phyloP scores from a whole-genome alignment of 1,139 yeast genomes.

The Candida sp. region DNA sequence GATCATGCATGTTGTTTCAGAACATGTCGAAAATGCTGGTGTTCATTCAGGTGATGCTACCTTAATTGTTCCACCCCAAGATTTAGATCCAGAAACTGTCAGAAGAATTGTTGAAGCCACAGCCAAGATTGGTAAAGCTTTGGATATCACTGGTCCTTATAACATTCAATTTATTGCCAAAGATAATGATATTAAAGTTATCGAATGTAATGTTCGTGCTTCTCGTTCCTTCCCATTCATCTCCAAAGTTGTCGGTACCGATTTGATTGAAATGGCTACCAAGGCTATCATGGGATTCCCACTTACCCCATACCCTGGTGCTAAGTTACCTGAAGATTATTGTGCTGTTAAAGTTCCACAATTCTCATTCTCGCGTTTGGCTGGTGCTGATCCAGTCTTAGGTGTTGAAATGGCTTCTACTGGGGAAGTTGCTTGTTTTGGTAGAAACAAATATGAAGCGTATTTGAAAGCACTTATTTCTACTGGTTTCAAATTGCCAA shows the following conservation, averaged over 20 bases:
- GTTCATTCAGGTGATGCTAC: conserved; percentile 98
- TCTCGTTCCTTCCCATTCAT: conserved; percentile 99
- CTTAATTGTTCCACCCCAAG: conserved; percentile 95
- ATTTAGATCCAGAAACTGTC: conserved; percentile 88
- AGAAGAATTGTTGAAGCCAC: conserved; percentile 91
- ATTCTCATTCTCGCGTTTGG: conserved; percentile 94
- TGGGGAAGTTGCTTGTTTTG: conserved; percentile 99
- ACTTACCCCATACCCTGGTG: conserved; percentile 83
- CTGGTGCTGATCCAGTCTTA: conserved; percentile 98
- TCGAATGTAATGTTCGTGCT: conserved; percentile 98
- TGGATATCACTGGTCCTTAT: conserved; percentile 97
- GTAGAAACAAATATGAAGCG: conserved; percentile 95
- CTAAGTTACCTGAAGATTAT: conserved; percentile 85
- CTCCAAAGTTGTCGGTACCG: conserved; percentile 96
- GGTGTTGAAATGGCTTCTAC: conserved; percentile 99
- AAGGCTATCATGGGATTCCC: conserved; percentile 93
- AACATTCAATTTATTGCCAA: conserved; percentile 95
- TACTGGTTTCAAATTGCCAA: conserved; percentile 93
- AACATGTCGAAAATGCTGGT: conserved; percentile 99
- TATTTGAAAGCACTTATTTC: conserved; percentile 92
- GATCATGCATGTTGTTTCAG: conserved; percentile 97
- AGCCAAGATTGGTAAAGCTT: conserved; percentile 93
- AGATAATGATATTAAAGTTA: conserved; percentile 89
- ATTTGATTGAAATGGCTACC: conserved; percentile 96
- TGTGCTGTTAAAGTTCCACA: conserved; percentile 99